Evolutionary conservation across 768 basidiomycete species (phyloP), one percentile per base, ranked within the genome.

Genomic region (Naganishia kalamii): DNA sequence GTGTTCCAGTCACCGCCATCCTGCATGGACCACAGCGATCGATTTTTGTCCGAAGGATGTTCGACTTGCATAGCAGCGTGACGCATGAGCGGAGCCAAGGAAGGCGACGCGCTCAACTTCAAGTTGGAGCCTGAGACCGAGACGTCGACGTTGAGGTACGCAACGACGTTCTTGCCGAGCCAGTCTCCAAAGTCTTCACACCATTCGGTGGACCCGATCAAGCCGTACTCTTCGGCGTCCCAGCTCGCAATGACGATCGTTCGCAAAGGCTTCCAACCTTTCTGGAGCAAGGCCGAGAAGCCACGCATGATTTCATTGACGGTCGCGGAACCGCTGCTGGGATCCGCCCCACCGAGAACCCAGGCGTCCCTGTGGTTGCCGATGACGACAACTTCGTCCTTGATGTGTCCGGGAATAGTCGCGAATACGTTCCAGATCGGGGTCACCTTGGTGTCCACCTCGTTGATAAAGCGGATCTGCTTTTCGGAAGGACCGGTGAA

Each of bases 361-460:
- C 86, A 88, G 3, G 77, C 76, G 79, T 94, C 92, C 44, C 92
- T 85, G 74, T 96, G 92, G 69, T 88, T 88, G 3, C 92, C 93
- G 57, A 97, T 77, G 7, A 96, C 75, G 25, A 97, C 86, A 3
- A 92, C 85, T 76, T 96, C 93, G 71, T 92, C 86, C 64, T 83
- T 83, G 71, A 92, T 84, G 65, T 87, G 84, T 2, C 90, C 92
- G 7, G 90, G 91, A 65, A 93, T 88, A 30, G 86, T 82, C 12
- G 83, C 87, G 84, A 88, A 88, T 15, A 85, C 82, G 78, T 94
- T 96, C 90, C 90, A 94, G 51, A 94, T 90, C 17, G 91, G 90
- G 4, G 83, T 92, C 13, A 92, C 84, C 72, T 86, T 85, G 30
- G 83, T 85, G 63, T 90, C 83, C 43, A 94, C 88, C 68, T 86